Conservation (phyloP, 306 rosid species). For the Spatholobus suberectus region DNA sequence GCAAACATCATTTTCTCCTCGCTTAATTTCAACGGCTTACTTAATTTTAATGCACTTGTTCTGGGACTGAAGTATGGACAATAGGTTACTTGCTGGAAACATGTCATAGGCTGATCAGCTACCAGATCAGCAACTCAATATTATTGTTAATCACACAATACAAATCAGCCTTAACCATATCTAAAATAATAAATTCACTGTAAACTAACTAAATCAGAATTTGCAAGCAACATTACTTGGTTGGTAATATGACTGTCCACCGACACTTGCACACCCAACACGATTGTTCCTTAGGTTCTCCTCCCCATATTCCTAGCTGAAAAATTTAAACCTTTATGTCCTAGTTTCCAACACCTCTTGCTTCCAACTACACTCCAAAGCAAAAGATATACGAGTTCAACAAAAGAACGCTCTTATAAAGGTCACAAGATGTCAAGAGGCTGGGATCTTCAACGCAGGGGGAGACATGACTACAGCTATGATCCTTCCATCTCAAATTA, state of each 20-base stretch:
- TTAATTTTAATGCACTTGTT: neutral
- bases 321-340: neutral
- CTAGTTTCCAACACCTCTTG: neutral
- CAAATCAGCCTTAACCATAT: neutral
- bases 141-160: neutral
- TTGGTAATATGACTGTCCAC: neutral
- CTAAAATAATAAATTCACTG: no score
- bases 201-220: neutral
- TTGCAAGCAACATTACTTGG: neutral
- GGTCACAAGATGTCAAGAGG: neutral
- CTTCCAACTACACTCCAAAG: neutral
- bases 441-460: neutral
- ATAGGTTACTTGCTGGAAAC: neutral
- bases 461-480: neutral
- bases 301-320: neutral
- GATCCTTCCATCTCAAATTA: constrained; percentile 4
- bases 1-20: neutral
- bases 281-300: neutral
- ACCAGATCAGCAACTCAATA: neutral
- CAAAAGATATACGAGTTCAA: neutral
- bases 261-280: neutral
- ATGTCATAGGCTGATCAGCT: neutral
- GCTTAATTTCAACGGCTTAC: neutral
- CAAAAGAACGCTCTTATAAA: neutral
- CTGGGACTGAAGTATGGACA: neutral